Evolutionary conservation across 768 basidiomycete species (phyloP).

Genomic region (Naganishia friedmannii): DNA sequence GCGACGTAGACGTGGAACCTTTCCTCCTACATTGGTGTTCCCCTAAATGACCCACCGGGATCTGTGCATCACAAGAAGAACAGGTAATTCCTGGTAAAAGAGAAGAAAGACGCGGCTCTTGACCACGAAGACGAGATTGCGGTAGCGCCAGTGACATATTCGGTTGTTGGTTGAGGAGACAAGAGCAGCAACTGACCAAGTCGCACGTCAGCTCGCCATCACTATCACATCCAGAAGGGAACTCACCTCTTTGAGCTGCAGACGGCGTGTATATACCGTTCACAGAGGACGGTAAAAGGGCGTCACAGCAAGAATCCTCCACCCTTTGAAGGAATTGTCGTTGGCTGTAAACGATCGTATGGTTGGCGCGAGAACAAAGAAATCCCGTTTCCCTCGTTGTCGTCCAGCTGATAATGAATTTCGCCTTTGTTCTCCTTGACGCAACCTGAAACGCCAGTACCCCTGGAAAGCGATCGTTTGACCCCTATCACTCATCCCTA

Average conservation of each 20-base stretch:
- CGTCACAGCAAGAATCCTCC: neutral
- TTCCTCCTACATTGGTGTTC: slow-evolving; percentile 66
- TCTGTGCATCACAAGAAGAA: slow-evolving; percentile 68
- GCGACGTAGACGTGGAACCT: neutral
- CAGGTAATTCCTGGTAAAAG: slow-evolving; percentile 71
- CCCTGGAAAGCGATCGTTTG: neutral
- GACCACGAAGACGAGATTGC: neutral
- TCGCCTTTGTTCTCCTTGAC: neutral
- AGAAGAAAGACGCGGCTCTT: slow-evolving; percentile 11
- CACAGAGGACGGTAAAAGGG: neutral
- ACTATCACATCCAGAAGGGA: neutral
- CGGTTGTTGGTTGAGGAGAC: neutral
- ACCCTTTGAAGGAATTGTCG: neutral
- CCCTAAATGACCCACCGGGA: slow-evolving; percentile 69
- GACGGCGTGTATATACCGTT: neutral
- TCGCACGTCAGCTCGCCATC: neutral
- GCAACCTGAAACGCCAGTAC: neutral
- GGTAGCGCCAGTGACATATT: slow-evolving; percentile 5
- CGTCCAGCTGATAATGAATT: too few relatives aligned
- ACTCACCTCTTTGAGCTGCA: neutral
- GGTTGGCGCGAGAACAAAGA: slow-evolving; percentile 3
- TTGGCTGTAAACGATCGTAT: neutral
- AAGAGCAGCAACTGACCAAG: neutral
- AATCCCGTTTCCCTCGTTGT: neutral
- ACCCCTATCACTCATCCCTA: neutral